Evolutionary conservation across 1,284 basidiomycete species (phyloP).

Genomic region (Ganoderma leucocontextum): DNA sequence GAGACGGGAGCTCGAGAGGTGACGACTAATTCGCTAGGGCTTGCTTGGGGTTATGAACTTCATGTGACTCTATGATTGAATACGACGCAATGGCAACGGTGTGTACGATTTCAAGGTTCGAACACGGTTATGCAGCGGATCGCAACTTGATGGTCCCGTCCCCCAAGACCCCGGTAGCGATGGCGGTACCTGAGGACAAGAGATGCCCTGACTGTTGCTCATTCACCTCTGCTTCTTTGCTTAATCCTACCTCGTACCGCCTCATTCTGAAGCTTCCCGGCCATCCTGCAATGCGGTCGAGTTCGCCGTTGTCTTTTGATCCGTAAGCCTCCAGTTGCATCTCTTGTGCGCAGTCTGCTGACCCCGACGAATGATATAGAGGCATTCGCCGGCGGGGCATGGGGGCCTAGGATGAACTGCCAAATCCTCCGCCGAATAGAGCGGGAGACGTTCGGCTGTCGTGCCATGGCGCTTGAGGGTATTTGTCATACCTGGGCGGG

Average conservation of each 20-base stretch:
- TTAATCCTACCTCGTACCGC: background rate
- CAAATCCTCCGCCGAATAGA: background rate
- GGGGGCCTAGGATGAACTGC: background rate
- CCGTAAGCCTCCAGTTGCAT: background rate
- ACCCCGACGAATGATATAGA: background rate
- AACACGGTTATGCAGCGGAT: too few species aligned
- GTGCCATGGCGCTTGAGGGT: background rate
- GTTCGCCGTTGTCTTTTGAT: background rate
- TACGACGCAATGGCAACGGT: too few species aligned
- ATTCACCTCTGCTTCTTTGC: background rate
- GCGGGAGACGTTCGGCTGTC: background rate
- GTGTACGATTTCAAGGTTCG: too few species aligned
- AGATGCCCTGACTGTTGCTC: too few species aligned
- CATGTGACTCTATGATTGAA: too few species aligned
- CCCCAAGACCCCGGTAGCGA: too few species aligned
- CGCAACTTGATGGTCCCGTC: too few species aligned
- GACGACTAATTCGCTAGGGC: too few species aligned
- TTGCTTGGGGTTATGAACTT: too few species aligned
- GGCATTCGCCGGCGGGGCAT: background rate
- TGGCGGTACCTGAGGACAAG: too few species aligned
- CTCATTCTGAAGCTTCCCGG: background rate
- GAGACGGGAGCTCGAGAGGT: too few species aligned
- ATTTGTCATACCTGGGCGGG: background rate
- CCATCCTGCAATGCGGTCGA: background rate
- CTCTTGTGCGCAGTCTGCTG: background rate